Conservation (phyloP, 164 flowering plant species). For the Umbilicus rupestris region DNA sequence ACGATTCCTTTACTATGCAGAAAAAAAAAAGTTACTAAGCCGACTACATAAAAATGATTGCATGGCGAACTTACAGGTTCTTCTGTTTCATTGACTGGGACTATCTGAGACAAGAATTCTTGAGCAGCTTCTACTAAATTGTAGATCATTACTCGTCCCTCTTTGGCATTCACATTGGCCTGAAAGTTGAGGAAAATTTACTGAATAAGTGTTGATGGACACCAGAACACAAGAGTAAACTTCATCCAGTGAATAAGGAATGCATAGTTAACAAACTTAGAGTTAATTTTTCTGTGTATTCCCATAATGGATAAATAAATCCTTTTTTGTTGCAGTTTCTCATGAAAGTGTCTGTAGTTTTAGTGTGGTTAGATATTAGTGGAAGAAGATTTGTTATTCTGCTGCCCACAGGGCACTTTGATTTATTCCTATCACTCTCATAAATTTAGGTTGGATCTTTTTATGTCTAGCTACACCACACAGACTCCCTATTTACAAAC, state of each 20-base stretch:
- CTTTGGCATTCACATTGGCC: slow-evolving; percentile 90
- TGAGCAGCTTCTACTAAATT: slow-evolving; percentile 97
- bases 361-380: background rate
- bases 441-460: background rate
- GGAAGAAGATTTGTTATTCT: background rate
- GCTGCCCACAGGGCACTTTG: background rate
- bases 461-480: background rate
- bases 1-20: too few species aligned
- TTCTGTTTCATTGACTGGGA: slow-evolving; percentile 28
- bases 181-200: slow-evolving; percentile 15
- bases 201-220: background rate
- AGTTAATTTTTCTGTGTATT: too few species aligned
- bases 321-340: background rate
- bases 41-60: background rate
- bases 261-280: background rate
- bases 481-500: background rate
- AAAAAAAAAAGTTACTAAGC: background rate
- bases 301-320: too few species aligned
- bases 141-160: slow-evolving; percentile 95
- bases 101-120: slow-evolving; percentile 84
- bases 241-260: background rate
- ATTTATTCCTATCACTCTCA: background rate
- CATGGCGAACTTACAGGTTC: slow-evolving; percentile 33
- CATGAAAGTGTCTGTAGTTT: background rate
- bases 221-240: too few species aligned